These are phyloP conservation scores for Yamadazyma takamatsuzukensis DNA, from an alignment of 805 yeast genomes.

Conservation along the genomic window DNA sequence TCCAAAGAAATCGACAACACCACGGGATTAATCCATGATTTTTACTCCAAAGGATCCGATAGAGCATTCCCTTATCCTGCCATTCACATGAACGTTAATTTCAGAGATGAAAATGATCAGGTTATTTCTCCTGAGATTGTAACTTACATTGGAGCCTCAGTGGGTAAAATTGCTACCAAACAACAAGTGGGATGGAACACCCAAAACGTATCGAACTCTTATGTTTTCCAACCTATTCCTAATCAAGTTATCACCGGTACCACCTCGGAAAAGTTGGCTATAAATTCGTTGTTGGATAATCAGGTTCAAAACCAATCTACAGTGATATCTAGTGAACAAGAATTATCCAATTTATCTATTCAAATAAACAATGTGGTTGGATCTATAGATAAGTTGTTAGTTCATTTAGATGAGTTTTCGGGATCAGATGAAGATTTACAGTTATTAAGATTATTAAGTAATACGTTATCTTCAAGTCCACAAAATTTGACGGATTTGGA, in stretches of 20 bases:
- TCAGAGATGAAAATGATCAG: conserved; percentile 44
- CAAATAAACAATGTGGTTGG: conserved; percentile 45
- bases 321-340: conserved; percentile 30
- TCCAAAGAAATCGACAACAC: conserved; percentile 61
- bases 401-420: conserved; percentile 43
- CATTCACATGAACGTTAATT: conserved; percentile 70
- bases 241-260: conserved; percentile 58
- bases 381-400: conserved; percentile 48
- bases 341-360: conserved; percentile 42
- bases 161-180: conserved; percentile 43
- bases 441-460: conserved; percentile 64
- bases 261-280: conserved; percentile 52
- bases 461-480: conserved; percentile 51
- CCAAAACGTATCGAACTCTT: conserved; percentile 30
- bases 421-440: conserved; percentile 43
- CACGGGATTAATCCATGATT: conserved; percentile 77
- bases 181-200: conserved; percentile 39
- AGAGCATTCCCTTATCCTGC: conserved; percentile 76
- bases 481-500: conserved; percentile 47
- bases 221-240: conserved; percentile 75
- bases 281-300: conserved; percentile 34
- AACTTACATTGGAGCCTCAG: conserved; percentile 75
- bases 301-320: conserved; percentile 20
- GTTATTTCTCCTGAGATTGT: conserved; percentile 51
- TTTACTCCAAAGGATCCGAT: conserved; percentile 65